Evolutionary conservation across 2,329 filamentous ascomycete genomes (phyloP), one percentile per base, ranked within the genome.

Genomic region (Exophiala sp.): DNA sequence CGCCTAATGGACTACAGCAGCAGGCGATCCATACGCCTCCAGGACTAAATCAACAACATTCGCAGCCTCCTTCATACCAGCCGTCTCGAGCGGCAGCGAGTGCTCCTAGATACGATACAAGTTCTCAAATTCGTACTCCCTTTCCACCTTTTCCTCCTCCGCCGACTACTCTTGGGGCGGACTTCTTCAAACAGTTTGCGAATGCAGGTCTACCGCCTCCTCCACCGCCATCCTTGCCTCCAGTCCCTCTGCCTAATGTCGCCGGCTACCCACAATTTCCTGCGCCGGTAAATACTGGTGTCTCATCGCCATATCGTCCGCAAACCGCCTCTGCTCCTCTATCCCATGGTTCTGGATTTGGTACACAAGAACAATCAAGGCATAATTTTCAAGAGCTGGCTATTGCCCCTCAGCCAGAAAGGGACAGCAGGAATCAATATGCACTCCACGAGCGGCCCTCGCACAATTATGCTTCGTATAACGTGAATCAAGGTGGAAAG

Each of bases 141-240:
- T 62, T 65, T 40, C 50, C 53, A 21, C 62, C 65, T 16, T 63
- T 65, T 50, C 54, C 65, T 29, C 57, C 56, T 38, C 52, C 65
- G 9, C 46, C 60, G 8, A 54, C 59, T 33, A 64, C 58, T 12
- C 59, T 60, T 34, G 56, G 47, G 55, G 16, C 61, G 34, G 61
- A 63, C 10, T 45, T 62, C 11, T 59, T 63, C 50, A 59, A 60
- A 36, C 63, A 65, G 18, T 60, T 62, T 55, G 52, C 57, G 16
- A 58, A 35, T 18, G 48, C 59, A 36, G 49, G 52, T 20, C 49
- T 60, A 10, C 59, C 56, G 24, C 58, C 59, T 50, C 49, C 54
- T 14, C 57, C 54, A 14, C 57, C 56, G 44, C 56, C 54, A 14
- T 49, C 54, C n/a, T 56, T 61, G 46, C 53, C 56, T 41, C 50